phyloP scores from a whole-genome alignment of 2,329 filamentous ascomycete genomes.

The Aspergillus sp. region DNA sequence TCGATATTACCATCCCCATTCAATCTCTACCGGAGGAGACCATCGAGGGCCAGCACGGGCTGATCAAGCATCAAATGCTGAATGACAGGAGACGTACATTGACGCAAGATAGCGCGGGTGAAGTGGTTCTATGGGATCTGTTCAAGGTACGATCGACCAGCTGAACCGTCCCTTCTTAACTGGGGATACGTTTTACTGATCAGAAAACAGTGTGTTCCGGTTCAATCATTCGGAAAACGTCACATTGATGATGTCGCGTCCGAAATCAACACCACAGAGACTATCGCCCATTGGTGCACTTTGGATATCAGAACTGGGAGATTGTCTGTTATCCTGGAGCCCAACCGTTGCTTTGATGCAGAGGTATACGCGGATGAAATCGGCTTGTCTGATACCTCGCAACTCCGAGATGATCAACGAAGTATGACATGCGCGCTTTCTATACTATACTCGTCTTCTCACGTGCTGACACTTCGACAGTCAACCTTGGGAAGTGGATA shows the following conservation, averaged over 20 bases:
- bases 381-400: constrained; percentile 60
- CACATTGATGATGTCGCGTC: constrained; percentile 88
- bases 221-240: constrained; percentile 87
- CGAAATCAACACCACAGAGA: constrained; percentile 78
- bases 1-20: constrained; percentile 52
- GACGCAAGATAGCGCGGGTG: constrained; percentile 88
- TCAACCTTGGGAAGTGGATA: constrained; percentile 96
- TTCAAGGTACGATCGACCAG: constrained; percentile 53
- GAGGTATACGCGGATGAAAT: constrained; percentile 95
- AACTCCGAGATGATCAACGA: constrained; percentile 87
- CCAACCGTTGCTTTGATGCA: constrained; percentile 93
- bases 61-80: constrained; percentile 86
- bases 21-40: constrained; percentile 65
- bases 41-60: constrained; percentile 88
- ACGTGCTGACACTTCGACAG: constrained; percentile 35
- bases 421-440: constrained; percentile 48
- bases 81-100: constrained; percentile 85
- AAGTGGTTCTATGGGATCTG: constrained; percentile 91
- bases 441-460: no score
- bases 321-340: constrained; percentile 81
- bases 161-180: no score
- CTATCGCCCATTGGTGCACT: constrained; percentile 90
- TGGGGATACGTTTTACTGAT: constrained; percentile 11
- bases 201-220: constrained; percentile 61
- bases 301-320: constrained; percentile 90